These are phyloP conservation scores for Mortierella sp. DNA, from an alignment of 371 early-diverging fungal genomes.

Conservation along the genomic window DNA sequence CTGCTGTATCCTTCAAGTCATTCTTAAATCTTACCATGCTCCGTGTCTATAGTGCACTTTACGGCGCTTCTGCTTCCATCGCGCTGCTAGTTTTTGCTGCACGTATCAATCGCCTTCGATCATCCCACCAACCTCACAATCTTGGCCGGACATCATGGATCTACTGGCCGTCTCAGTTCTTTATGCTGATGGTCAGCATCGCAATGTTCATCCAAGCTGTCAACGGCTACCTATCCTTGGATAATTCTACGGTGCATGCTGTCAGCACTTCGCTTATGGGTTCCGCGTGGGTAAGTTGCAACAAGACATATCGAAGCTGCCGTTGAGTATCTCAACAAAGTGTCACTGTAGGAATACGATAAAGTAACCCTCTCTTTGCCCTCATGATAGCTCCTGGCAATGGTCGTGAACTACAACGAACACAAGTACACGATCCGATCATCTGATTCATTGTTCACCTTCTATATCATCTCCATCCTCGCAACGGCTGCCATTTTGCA, in stretches of 20 bases:
- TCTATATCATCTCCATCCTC: slow-evolving; percentile 19
- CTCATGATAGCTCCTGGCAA: slow-evolving; percentile 9
- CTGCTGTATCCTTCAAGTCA: neutral
- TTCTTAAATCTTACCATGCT: slow-evolving; percentile 34
- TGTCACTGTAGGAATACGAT: neutral
- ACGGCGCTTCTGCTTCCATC: slow-evolving; percentile 52
- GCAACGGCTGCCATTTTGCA: slow-evolving; percentile 1
- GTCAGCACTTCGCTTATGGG: slow-evolving; percentile 17
- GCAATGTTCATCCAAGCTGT: slow-evolving; percentile 7
- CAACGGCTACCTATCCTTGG: neutral
- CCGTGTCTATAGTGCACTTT: slow-evolving; percentile 57
- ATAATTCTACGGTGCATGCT: neutral
- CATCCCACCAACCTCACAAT: slow-evolving; percentile 15
- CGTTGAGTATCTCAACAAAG: neutral
- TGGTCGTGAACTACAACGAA: slow-evolving; percentile 35
- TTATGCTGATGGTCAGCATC: slow-evolving; percentile 7
- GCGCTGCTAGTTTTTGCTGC: slow-evolving; percentile 2
- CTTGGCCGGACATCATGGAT: slow-evolving; percentile 41
- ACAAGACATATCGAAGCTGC: neutral
- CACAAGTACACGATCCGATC: slow-evolving; percentile 47
- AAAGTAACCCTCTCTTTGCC: neutral
- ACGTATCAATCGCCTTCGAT: slow-evolving; percentile 13
- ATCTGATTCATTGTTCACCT: slow-evolving; percentile 19
- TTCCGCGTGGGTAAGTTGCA: slow-evolving; percentile 23
- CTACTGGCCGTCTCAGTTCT: slow-evolving; percentile 37